A percentile compares a stretch with the other conserved stretches of the same genome.
phyloP scores from a whole-genome alignment of 2,329 filamentous ascomycete genomes.

The Gremmenia infestans region DNA sequence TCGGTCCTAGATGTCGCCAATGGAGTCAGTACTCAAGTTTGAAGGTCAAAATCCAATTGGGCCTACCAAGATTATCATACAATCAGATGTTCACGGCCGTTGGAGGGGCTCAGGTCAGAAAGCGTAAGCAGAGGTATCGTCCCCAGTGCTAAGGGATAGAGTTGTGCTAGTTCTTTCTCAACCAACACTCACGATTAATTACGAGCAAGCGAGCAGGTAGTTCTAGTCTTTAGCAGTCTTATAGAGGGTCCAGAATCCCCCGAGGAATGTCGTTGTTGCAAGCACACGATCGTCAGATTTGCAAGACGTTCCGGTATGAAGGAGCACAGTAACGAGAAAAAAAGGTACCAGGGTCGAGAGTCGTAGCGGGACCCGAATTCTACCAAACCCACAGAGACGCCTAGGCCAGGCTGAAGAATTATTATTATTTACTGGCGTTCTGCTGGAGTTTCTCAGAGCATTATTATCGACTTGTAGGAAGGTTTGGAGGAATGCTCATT shows the following conservation, averaged over 20 bases:
- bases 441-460: not conserved
- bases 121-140: slow-evolving; percentile 2
- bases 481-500: slow-evolving; percentile 21
- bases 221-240: not conserved
- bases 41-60: not conserved
- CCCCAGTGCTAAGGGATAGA: not conserved
- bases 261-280: slow-evolving; percentile 4
- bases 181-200: not conserved
- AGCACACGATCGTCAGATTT: slow-evolving; percentile 15
- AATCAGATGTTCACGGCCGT: slow-evolving; percentile 5
- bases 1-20: not conserved
- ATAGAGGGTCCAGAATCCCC: slow-evolving; percentile 1
- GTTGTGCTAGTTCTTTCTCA: not conserved
- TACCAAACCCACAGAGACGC: slow-evolving; percentile 12
- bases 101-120: not conserved
- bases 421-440: not conserved
- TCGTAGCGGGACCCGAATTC: slow-evolving; percentile 18
- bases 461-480: slow-evolving; percentile 3
- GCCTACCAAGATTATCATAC: slow-evolving; percentile 11
- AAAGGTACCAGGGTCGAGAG: slow-evolving; percentile 18
- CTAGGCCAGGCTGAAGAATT: slow-evolving; percentile 7
- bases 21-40: slow-evolving; percentile 1
- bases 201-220: not conserved
- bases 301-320: slow-evolving; percentile 14
- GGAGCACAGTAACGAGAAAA: slow-evolving; percentile 14